Conservation (phyloP, 2,329 filamentous ascomycete genomes). For the Coleophoma eucalyptorum region DNA sequence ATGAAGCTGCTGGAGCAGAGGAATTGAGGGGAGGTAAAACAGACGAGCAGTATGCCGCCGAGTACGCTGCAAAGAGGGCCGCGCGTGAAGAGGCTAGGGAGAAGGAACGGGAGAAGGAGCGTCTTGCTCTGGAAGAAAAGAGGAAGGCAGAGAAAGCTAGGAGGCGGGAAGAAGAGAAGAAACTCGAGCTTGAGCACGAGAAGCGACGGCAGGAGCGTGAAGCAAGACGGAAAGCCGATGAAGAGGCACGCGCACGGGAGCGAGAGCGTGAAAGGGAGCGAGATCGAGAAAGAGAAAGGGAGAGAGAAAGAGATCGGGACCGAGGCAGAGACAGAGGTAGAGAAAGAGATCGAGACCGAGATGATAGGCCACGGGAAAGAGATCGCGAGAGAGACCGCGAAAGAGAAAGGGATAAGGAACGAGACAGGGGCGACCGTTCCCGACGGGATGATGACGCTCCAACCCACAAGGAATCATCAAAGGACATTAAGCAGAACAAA, state of each 20-base stretch:
- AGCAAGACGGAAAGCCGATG: constrained; percentile 21
- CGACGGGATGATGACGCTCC: constrained; percentile 15
- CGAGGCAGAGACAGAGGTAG: constrained; percentile 32
- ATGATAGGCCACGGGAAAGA: constrained; percentile 1
- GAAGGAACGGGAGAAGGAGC: constrained; percentile 53
- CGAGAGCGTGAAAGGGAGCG: constrained; percentile 12
- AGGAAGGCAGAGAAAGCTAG: constrained; percentile 46
- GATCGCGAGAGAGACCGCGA: neutral
- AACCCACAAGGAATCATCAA: constrained; percentile 10
- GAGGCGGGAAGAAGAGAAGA: constrained; percentile 49
- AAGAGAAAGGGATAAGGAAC: neutral
- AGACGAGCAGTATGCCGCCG: constrained; percentile 68
- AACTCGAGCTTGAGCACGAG: constrained; percentile 40
- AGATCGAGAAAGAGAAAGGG: constrained; percentile 13
- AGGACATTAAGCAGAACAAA: constrained; percentile 7
- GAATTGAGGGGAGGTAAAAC: constrained; percentile 63
- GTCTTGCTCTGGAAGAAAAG: constrained; percentile 57
- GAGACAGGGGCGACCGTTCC: constrained; percentile 15
- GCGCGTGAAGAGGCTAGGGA: constrained; percentile 60
- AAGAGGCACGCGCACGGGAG: constrained; percentile 14
- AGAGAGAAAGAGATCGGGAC: constrained; percentile 33
- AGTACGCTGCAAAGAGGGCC: constrained; percentile 55
- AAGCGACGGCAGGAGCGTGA: constrained; percentile 32
- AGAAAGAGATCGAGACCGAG: constrained; percentile 6
- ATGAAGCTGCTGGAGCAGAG: constrained; percentile 64